A percentile compares a stretch with the other conserved stretches of the same genome.
Evolutionary conservation across 768 basidiomycete species (phyloP).

Genomic region (Lactifluus subvellereus): DNA sequence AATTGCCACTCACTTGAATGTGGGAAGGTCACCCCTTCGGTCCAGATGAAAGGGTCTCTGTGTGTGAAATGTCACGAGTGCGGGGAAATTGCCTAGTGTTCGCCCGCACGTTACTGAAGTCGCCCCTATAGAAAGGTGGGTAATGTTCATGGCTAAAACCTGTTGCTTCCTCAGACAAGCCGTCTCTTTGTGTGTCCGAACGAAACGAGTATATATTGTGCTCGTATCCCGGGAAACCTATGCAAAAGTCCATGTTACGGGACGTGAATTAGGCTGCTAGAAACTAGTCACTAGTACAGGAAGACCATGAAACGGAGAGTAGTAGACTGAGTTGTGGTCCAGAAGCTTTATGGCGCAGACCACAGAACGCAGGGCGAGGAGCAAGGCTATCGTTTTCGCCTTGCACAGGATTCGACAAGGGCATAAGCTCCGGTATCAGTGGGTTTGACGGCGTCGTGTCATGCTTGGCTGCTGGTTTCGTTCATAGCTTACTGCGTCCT

Average conservation of each 20-base stretch:
- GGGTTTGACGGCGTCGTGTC: neutral
- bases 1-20: constrained; percentile 35
- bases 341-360: constrained; percentile 15
- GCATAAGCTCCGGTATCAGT: neutral
- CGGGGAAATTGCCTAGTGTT: neutral
- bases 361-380: constrained; percentile 32
- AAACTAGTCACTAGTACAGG: neutral
- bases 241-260: no score
- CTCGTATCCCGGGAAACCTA: constrained; percentile 35
- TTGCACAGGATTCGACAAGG: neutral
- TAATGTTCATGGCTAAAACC: constrained; percentile 44
- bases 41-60: constrained; percentile 40
- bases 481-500: neutral
- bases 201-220: constrained; percentile 35
- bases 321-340: no score
- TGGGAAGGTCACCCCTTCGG: constrained; percentile 47
- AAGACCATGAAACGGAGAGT: no score
- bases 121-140: constrained; percentile 38
- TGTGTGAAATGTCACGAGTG: neutral
- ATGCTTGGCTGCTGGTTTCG: neutral
- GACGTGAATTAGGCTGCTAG: neutral
- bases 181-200: constrained; percentile 35
- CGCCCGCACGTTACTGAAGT: constrained; percentile 42
- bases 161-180: constrained; percentile 29
- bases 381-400: neutral